A percentile compares a stretch with the other conserved stretches of the same genome.
These are phyloP conservation scores for Salicornia ramosissima DNA, from an alignment of 148 eudicot species.

Conservation along the genomic window DNA sequence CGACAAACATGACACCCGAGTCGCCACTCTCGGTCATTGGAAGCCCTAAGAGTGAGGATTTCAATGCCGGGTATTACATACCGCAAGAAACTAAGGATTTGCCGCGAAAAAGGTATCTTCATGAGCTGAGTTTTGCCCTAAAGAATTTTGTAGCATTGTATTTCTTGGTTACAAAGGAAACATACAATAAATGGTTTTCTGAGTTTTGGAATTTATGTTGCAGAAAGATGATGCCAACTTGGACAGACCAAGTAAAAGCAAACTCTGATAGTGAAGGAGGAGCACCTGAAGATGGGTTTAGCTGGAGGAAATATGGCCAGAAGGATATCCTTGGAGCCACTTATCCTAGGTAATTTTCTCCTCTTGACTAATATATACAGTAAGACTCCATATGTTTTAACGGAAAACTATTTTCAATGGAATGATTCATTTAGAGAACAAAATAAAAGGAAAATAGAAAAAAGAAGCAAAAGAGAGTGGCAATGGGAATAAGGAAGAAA, in stretches of 20 bases:
- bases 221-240: slow-evolving; percentile 63
- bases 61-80: slow-evolving; percentile 26
- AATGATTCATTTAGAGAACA: no score
- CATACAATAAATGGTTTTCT: not conserved
- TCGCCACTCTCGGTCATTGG: slow-evolving; percentile 55
- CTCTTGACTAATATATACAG: no score
- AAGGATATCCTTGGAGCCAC: slow-evolving; percentile 85
- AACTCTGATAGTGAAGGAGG: slow-evolving; percentile 75
- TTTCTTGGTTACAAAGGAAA: no score
- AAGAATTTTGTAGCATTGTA: no score
- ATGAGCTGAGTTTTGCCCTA: not conserved
- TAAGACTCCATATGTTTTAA: no score
- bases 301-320: slow-evolving; percentile 99
- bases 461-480: no score
- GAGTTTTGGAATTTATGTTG: slow-evolving; percentile 22
- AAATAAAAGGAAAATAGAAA: no score
- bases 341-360: slow-evolving; percentile 64
- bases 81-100: slow-evolving; percentile 28
- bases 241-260: slow-evolving; percentile 66
- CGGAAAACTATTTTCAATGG: no score
- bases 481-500: no score
- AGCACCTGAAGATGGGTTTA: slow-evolving; percentile 68
- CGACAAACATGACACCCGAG: slow-evolving; percentile 31
- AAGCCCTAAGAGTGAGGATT: slow-evolving; percentile 53
- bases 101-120: slow-evolving; percentile 68